Evolutionary conservation across 2,329 filamentous ascomycete genomes (phyloP).

Genomic region (Nigrospora osmanthi): DNA sequence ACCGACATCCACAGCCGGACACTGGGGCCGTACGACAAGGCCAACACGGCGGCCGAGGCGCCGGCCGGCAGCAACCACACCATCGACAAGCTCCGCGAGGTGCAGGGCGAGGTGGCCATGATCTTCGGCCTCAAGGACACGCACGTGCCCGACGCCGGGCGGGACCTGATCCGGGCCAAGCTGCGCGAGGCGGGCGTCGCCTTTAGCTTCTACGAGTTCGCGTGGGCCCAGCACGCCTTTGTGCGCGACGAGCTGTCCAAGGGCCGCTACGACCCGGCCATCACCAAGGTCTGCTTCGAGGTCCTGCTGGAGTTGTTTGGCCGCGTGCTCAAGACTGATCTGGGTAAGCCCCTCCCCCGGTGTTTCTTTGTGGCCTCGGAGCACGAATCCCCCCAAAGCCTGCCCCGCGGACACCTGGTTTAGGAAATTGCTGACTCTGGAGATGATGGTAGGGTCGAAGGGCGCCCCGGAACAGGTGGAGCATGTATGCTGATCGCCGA

Average conservation of each 20-base stretch:
- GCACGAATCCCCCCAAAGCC: no score
- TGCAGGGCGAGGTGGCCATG: slow-evolving; percentile 75
- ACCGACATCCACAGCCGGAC: slow-evolving; percentile 81
- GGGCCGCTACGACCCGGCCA: slow-evolving; percentile 83
- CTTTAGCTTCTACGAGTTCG: slow-evolving; percentile 81
- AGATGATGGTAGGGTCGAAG: no score
- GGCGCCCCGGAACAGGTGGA: slow-evolving; percentile 57
- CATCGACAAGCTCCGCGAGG: slow-evolving; percentile 48
- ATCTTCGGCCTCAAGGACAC: slow-evolving; percentile 90
- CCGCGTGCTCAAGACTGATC: slow-evolving; percentile 67
- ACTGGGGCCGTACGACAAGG: slow-evolving; percentile 53
- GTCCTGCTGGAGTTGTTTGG: slow-evolving; percentile 82
- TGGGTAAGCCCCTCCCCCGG: no score
- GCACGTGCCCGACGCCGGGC: slow-evolving; percentile 75
- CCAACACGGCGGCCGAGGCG: slow-evolving; percentile 33
- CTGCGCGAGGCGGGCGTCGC: slow-evolving; percentile 66
- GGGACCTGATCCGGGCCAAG: slow-evolving; percentile 76
- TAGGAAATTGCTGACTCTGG: no score
- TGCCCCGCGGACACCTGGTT: no score
- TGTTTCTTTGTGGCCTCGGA: no score
- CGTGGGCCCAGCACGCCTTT: slow-evolving; percentile 93
- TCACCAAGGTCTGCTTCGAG: slow-evolving; percentile 85
- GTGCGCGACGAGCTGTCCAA: slow-evolving; percentile 90
- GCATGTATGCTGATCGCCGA: slow-evolving; percentile 54
- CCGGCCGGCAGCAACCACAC: slow-evolving; percentile 38